Conservation (phyloP, 768 basidiomycete species). For the Amanita jacksonii region DNA sequence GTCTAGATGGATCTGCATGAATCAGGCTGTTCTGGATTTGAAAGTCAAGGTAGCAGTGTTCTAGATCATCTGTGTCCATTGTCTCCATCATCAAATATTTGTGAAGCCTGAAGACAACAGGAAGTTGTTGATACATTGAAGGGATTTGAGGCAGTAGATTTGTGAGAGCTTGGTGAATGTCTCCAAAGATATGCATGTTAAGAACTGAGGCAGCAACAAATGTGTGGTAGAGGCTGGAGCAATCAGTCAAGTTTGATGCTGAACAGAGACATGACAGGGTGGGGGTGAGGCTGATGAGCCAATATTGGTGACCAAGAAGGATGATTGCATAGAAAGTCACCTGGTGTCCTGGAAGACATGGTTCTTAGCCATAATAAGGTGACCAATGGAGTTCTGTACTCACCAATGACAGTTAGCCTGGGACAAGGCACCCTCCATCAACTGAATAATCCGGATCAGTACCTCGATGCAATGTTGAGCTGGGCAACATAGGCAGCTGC, state of each 20-base stretch:
- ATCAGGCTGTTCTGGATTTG: not conserved
- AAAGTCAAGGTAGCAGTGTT: constrained; percentile 7
- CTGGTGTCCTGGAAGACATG: constrained; percentile 8
- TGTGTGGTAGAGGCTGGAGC: constrained; percentile 11
- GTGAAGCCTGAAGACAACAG: constrained; percentile 8
- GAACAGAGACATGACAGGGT: constrained; percentile 13
- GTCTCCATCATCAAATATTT: not conserved
- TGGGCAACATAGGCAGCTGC: constrained; percentile 7
- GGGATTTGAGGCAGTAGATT: not conserved
- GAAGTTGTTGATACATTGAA: not conserved
- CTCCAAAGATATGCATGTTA: constrained; percentile 9
- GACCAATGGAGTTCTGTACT: not conserved
- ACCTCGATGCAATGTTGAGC: constrained; percentile 1
- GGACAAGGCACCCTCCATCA: constrained; percentile 13
- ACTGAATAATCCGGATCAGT: constrained; percentile 3
- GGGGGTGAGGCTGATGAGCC: constrained; percentile 15
- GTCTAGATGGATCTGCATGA: constrained; percentile 3
- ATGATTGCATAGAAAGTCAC: constrained; percentile 15
- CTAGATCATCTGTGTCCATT: constrained; percentile 2
- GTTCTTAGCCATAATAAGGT: constrained; percentile 4
- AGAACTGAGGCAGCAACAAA: constrained; percentile 15
- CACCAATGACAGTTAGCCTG: constrained; percentile 11
- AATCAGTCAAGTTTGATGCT: constrained; percentile 12
- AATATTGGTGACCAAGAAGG: constrained; percentile 12
- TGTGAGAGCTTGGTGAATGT: not conserved